A percentile compares a stretch with the other conserved stretches of the same genome.
Evolutionary conservation across 768 basidiomycete species (phyloP).

Genomic region (Scleroderma bovista): DNA sequence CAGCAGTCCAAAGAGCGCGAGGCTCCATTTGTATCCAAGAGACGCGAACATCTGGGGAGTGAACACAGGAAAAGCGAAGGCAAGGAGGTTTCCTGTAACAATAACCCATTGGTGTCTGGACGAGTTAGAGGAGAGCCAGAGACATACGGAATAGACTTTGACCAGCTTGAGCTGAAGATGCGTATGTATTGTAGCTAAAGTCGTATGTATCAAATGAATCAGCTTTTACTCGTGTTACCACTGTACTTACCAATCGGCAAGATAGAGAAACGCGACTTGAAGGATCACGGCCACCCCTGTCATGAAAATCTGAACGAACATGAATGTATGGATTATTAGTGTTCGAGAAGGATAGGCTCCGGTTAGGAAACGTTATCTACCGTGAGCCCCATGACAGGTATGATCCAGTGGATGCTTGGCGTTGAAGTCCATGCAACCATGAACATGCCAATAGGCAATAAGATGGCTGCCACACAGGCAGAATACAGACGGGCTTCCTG

Average conservation of each 20-base stretch:
- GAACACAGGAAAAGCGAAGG: slow-evolving; percentile 52
- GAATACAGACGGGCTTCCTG: slow-evolving; percentile 53
- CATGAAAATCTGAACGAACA: slow-evolving; percentile 35
- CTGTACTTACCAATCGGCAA: slow-evolving; percentile 52
- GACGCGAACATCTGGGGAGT: slow-evolving; percentile 48
- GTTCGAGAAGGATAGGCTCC: not conserved
- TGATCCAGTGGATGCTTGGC: slow-evolving; percentile 51
- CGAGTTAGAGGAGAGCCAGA: not conserved
- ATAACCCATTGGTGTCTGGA: not conserved
- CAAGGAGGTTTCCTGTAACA: slow-evolving; percentile 45
- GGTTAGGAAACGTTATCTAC: slow-evolving; percentile 1
- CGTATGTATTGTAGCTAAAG: slow-evolving; percentile 45
- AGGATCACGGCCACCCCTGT: slow-evolving; percentile 46
- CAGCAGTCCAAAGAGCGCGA: slow-evolving; percentile 44
- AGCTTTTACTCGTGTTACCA: no score
- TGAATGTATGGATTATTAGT: slow-evolving; percentile 3
- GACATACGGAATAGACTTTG: slow-evolving; percentile 47
- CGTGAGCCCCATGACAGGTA: slow-evolving; percentile 3
- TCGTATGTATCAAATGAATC: not conserved
- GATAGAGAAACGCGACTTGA: slow-evolving; percentile 45
- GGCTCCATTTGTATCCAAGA: slow-evolving; percentile 51
- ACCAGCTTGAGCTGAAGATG: slow-evolving; percentile 57
- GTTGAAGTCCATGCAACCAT: slow-evolving; percentile 66
- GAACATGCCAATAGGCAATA: slow-evolving; percentile 52
- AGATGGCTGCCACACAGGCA: slow-evolving; percentile 45